Conservation (phyloP, 129 eudicot genomes). For the Arctium lappa region DNA sequence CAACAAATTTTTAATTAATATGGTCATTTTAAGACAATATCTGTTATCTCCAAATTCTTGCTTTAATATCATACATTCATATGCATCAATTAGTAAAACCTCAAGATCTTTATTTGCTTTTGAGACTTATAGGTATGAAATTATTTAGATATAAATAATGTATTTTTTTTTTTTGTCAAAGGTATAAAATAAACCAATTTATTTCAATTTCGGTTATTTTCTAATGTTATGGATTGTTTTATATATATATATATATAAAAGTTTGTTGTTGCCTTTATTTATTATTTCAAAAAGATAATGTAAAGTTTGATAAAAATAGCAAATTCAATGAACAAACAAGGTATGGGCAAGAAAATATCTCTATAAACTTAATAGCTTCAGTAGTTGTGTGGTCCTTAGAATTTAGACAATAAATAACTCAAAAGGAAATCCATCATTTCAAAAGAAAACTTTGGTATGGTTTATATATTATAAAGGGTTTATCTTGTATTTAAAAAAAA, state of each 20-base stretch:
- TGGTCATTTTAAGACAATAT: no score
- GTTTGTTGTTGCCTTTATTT: neutral
- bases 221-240: neutral
- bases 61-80: no score
- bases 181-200: no score
- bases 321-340: conserved; percentile 1
- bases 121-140: no score
- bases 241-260: neutral
- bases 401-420: conserved; percentile 17
- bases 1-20: no score
- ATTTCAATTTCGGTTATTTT: neutral
- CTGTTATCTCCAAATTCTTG: no score
- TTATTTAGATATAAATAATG: no score
- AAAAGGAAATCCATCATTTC: conserved; percentile 5
- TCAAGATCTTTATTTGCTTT: no score
- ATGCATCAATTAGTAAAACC: no score
- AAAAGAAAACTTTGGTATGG: neutral
- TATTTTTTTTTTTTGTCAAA: no score
- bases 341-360: conserved; percentile 35
- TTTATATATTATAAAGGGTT: neutral
- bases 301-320: conserved; percentile 2
- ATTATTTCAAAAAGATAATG: neutral
- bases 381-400: conserved; percentile 31
- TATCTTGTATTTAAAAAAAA: neutral
- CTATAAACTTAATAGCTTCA: conserved; percentile 3